Conservation (phyloP, 768 basidiomycete species). For the Stropharia rugosoannulata region DNA sequence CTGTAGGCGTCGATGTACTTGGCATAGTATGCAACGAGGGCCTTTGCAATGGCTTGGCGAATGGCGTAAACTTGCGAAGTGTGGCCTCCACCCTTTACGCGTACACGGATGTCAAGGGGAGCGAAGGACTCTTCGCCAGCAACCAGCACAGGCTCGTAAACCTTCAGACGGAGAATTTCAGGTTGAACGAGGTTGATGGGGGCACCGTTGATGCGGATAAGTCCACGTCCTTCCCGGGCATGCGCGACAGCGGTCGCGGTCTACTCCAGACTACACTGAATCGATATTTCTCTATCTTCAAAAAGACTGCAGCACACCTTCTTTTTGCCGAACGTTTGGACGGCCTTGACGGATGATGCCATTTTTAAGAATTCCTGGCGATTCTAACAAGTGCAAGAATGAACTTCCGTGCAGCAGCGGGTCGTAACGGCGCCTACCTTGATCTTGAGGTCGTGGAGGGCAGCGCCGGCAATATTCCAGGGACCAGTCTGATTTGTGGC, state of each 20-base stretch:
- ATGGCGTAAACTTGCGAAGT: constrained; percentile 99
- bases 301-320: constrained; percentile 57
- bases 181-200: constrained; percentile 96
- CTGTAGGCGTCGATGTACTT: constrained; percentile 98
- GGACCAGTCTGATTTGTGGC: constrained; percentile 33
- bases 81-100: constrained; percentile 99
- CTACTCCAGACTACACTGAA: constrained; percentile 37
- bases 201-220: constrained; percentile 95
- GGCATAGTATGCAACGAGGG: constrained; percentile 96
- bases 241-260: constrained; percentile 98
- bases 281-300: constrained; percentile 7
- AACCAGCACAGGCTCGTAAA: constrained; percentile 96
- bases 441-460: constrained; percentile 44
- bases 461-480: constrained; percentile 34
- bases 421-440: constrained; percentile 30
- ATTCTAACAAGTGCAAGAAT: constrained; percentile 15
- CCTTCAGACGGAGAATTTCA: constrained; percentile 94
- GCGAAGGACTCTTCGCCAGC: constrained; percentile 87
- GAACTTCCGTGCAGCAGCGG: constrained; percentile 8
- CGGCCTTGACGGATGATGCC: constrained; percentile 80
- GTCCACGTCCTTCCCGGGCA: constrained; percentile 93
- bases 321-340: constrained; percentile 99
- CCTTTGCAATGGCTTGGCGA: constrained; percentile 98
- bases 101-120: constrained; percentile 92
- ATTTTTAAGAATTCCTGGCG: constrained; percentile 46